Conservation (phyloP, 1,139 yeast species). For the Hanseniaspora gamundiae region DNA sequence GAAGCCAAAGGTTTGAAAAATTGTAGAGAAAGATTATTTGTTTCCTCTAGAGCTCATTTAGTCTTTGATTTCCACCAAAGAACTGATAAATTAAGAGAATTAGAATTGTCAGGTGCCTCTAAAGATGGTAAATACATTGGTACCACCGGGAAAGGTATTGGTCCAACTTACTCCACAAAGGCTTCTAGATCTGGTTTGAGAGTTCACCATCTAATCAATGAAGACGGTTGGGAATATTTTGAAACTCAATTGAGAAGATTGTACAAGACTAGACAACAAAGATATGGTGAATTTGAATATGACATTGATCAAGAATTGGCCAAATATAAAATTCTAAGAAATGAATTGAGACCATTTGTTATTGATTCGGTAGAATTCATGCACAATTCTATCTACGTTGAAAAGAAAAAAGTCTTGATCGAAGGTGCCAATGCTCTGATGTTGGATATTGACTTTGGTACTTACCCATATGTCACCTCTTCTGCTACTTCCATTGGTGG, state of each 20-base stretch:
- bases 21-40: slow-evolving; percentile 61
- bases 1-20: slow-evolving; percentile 63
- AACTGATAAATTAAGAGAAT: slow-evolving; percentile 89
- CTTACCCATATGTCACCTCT: slow-evolving; percentile 95
- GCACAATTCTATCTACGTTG: slow-evolving; percentile 58
- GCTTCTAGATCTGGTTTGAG: slow-evolving; percentile 95
- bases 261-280: slow-evolving; percentile 65
- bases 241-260: slow-evolving; percentile 66
- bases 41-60: slow-evolving; percentile 89
- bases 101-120: slow-evolving; percentile 52
- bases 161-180: slow-evolving; percentile 95
- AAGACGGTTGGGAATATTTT: slow-evolving; percentile 89
- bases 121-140: slow-evolving; percentile 85
- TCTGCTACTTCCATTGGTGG: slow-evolving; percentile 97
- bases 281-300: slow-evolving; percentile 89
- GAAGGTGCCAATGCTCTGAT: slow-evolving; percentile 98
- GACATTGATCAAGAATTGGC: slow-evolving; percentile 72
- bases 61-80: slow-evolving; percentile 97
- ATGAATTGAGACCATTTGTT: slow-evolving; percentile 73
- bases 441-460: slow-evolving; percentile 96
- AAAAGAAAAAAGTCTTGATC: slow-evolving; percentile 74
- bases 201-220: slow-evolving; percentile 87
- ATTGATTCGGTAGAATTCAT: slow-evolving; percentile 86
- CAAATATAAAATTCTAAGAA: slow-evolving; percentile 64
- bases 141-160: slow-evolving; percentile 98